Base-by-base conservation (phyloP, 305 asterid species). In the Ilex paraguariensis region DNA sequence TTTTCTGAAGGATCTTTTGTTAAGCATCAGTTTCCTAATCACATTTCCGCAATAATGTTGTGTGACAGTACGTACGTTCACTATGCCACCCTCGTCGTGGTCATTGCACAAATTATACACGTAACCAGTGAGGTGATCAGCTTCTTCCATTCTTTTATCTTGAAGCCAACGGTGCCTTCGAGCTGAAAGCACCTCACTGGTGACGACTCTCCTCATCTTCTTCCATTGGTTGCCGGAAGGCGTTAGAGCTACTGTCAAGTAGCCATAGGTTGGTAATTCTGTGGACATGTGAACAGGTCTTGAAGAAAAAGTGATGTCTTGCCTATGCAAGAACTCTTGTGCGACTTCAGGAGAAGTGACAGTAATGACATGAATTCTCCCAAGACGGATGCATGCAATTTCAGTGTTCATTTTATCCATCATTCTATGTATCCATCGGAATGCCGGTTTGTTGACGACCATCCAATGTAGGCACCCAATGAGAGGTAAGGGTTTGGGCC, bases 291-390 rank as follows among this genome's bases (percentile, higher is more conserved):
- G 59, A 59, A 46, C 3, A 21, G 66, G 75, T 32, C 66, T 59
- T 0, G 17, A 13, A 2, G 70, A 64, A 54, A 70, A 68, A 54
- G 16, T 1, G 3, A 31, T 42, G 21, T 61, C 57, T 5, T 64
- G 75, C 4, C 54, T 59, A 16, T 59, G 52, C 15, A 70, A 54
- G 56, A 67, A 21, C 3, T 45, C 57, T 11, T 31, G 12, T 7
- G 61, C 55, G 30, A 67, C 3, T 16, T 70, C 70, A 14, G 62
- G 74, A 3, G 69, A 63, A 13, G 66, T 54, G 14, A 70, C 66
- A 0, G 62, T 12, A 54, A 70, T 70, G 56, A 21, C 73, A 45
- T 55, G 67, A 9, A 61, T 31, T 5, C 15, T 46, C 8, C 54
- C 73, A 2, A 67, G 55, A 7, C 51, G 51, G 15, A 67, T 21